A percentile compares a stretch with the other conserved stretches of the same genome.
Conservation (phyloP, 1,139 yeast genomes). For the Spathaspora jeffriesii region DNA sequence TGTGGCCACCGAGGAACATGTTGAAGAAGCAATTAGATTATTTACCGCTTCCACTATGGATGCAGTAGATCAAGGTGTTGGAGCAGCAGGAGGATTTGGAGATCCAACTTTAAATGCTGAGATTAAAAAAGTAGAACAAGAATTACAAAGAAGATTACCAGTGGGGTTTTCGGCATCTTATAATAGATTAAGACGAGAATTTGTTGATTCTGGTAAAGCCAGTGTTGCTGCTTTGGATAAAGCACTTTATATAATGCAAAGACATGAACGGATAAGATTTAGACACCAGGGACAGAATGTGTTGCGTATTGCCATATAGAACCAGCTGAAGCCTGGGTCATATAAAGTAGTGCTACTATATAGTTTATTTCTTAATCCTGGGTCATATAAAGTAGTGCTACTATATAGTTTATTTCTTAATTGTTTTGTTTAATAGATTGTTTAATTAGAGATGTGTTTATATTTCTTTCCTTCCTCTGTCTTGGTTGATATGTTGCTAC, state of each 20-base stretch:
- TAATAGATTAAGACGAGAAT: conserved; percentile 79
- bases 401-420: too few species aligned
- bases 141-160: conserved; percentile 87
- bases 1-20: conserved; percentile 85
- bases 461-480: too few species aligned
- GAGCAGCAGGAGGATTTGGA: conserved; percentile 39
- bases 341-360: too few species aligned
- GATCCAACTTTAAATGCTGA: conserved; percentile 64
- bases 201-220: conserved; percentile 71
- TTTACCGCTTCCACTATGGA: conserved; percentile 98
- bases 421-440: conserved; percentile 2
- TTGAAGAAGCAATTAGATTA: conserved; percentile 91
- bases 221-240: conserved; percentile 78
- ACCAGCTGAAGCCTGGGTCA: too few species aligned
- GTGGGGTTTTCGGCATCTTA: conserved; percentile 97
- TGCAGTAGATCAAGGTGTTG: conserved; percentile 86
- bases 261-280: conserved; percentile 84
- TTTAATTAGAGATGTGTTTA: too few species aligned
- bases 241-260: conserved; percentile 79
- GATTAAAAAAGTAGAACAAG: conserved; percentile 78
- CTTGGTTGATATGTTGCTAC: too few species aligned
- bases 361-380: too few species aligned
- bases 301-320: conserved; percentile 70
- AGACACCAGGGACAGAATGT: conserved; percentile 88
- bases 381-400: too few species aligned